Evolutionary conservation across 257 asterid species (phyloP), one percentile per base, ranked within the genome.

Genomic region (Nicotiana knightiana): DNA sequence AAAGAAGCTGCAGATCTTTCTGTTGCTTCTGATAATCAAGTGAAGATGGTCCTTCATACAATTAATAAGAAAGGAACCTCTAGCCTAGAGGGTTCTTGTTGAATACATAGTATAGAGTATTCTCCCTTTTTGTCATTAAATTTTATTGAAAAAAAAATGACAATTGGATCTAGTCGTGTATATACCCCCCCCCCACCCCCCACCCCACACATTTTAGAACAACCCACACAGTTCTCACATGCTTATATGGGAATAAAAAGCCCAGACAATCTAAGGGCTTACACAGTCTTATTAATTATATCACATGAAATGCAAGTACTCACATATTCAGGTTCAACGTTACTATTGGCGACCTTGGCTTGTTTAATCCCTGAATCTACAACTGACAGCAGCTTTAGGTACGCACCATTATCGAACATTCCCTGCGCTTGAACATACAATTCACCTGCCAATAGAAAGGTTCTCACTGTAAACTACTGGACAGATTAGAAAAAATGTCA

Each of bases 291-390:
- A 63, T 15, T 46, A 64, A 51, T 43, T 37, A 51, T 66, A 67
- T 66, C 71, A 30, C 76, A 85, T 59, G 83, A 59, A 84, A 82
- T 83, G 46, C 83, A 73, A 64, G 59, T 55, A 90, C 90, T 87
- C 88, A 96, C 99, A 86, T 87, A 96, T 88, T 96, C 99, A 84
- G 95, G 97, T 89, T 96, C 99, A 63, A 90, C 92, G 82, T 86
- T 96, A 83, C 81, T 89, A 87, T 86, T 87, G 80, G 88, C 58
- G 82, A 87, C 83, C 89, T 85, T 88, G 87, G 92, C 89, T 85
- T 92, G 97, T 81, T 85, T 89, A 65, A 94, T 90, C 80, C 92
- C 93, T 75, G 94, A 84, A 88, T 91, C 91, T 73, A 96, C 83
- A 66, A 96, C 90, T 87, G 85, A 79, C 83, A 96, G 88, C 91